phyloP scores from a whole-genome alignment of 192 early-diverging fungal species.

The Podochytrium sp. region DNA sequence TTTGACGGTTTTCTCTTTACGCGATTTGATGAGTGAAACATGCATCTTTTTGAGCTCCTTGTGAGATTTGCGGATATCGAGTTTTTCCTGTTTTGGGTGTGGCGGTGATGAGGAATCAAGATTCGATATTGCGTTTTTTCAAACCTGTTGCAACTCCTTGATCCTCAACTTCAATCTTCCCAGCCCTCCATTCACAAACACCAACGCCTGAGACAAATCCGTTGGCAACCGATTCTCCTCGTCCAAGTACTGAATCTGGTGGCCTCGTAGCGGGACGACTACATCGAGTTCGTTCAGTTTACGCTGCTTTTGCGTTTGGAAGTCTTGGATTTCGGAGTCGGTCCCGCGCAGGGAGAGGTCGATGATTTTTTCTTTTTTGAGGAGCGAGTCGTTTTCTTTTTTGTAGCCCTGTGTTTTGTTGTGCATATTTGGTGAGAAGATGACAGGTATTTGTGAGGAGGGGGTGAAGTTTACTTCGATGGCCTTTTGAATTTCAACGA shows the following conservation, averaged over 20 bases:
- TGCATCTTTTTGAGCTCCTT: slow-evolving; percentile 66
- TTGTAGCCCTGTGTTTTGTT: slow-evolving; percentile 45
- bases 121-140: too few species aligned
- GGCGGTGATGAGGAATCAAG: too few species aligned
- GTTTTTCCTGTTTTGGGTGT: slow-evolving; percentile 59
- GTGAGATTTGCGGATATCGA: slow-evolving; percentile 63
- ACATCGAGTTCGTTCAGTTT: slow-evolving; percentile 70
- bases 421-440: not conserved
- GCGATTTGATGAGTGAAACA: slow-evolving; percentile 54
- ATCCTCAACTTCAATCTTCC: slow-evolving; percentile 53
- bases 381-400: slow-evolving; percentile 64
- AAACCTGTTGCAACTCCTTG: slow-evolving; percentile 60
- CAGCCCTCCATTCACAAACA: slow-evolving; percentile 60
- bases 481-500: slow-evolving; percentile 65
- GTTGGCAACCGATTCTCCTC: slow-evolving; percentile 50
- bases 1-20: slow-evolving; percentile 63
- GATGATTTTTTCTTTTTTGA: slow-evolving; percentile 68
- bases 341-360: slow-evolving; percentile 48
- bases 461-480: slow-evolving; percentile 48
- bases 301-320: slow-evolving; percentile 69
- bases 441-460: not conserved
- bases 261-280: slow-evolving; percentile 57
- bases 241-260: slow-evolving; percentile 57
- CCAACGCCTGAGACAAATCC: slow-evolving; percentile 52
- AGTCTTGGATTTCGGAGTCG: slow-evolving; percentile 68